Evolutionary conservation across 1,139 yeast species (phyloP).

Genomic region (Debaryomycetaceae sp.): DNA sequence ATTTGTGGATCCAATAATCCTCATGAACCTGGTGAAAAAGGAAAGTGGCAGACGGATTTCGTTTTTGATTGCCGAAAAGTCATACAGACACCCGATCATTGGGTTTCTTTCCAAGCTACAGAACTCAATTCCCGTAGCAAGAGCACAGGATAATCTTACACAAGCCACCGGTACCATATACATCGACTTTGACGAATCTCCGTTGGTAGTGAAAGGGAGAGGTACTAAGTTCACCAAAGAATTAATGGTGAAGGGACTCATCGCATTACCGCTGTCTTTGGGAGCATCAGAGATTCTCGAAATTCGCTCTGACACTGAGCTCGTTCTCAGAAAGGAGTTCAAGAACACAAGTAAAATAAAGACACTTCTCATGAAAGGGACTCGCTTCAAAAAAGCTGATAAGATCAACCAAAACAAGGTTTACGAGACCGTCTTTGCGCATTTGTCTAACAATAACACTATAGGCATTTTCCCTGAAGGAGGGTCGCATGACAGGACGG

Average conservation of each 20-base stretch:
- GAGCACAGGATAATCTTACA: conserved; percentile 82
- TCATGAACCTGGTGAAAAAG: conserved; percentile 76
- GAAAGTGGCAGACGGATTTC: conserved; percentile 75
- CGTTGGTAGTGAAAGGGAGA: conserved; percentile 54
- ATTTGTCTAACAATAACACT: conserved; percentile 74
- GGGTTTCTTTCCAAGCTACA: conserved; percentile 76
- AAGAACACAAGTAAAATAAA: conserved; percentile 46
- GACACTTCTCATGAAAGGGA: conserved; percentile 47
- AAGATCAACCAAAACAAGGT: conserved; percentile 83
- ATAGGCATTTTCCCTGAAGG: conserved; percentile 98
- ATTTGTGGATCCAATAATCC: conserved; percentile 84
- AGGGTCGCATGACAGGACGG: conserved; percentile 94
- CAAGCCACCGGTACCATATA: conserved; percentile 60
- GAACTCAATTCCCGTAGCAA: conserved; percentile 80
- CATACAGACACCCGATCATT: conserved; percentile 63
- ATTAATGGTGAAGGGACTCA: conserved; percentile 62
- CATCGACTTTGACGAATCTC: conserved; percentile 43
- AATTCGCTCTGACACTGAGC: conserved; percentile 70
- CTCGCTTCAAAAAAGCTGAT: conserved; percentile 69
- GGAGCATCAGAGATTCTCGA: conserved; percentile 75
- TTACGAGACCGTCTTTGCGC: conserved; percentile 77
- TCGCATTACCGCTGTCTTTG: conserved; percentile 75
- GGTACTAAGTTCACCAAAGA: conserved; percentile 68
- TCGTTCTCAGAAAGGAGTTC: conserved; percentile 71
- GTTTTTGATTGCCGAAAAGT: conserved; percentile 82